Conservation (phyloP, 495 filamentous ascomycete genomes). For the Filosporella fistucella region DNA sequence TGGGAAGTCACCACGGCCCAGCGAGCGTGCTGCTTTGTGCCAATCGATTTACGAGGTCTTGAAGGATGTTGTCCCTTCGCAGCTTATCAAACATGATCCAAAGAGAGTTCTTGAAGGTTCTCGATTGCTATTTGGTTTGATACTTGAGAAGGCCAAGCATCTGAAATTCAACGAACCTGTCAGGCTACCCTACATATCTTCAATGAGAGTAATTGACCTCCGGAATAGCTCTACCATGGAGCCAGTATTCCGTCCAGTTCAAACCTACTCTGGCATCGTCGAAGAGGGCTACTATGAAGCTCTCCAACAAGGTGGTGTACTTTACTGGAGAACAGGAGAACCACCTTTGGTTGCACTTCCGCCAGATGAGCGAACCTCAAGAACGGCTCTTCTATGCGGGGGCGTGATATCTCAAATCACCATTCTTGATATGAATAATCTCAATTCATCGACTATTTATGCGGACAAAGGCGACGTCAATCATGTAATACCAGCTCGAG, state of each 20-base stretch:
- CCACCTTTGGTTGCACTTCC: background rate
- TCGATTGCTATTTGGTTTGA: conserved; percentile 27
- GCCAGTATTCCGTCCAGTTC: conserved; percentile 18
- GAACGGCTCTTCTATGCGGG: conserved; percentile 20
- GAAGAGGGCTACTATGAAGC: background rate
- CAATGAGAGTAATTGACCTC: conserved; percentile 24
- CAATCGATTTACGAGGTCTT: conserved; percentile 24
- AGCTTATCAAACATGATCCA: conserved; percentile 19
- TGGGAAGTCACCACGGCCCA: conserved; percentile 20
- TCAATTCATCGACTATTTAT: conserved; percentile 14
- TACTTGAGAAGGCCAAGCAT: conserved; percentile 27
- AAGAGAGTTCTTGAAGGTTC: conserved; percentile 26
- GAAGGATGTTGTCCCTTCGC: conserved; percentile 23
- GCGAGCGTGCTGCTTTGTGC: conserved; percentile 23
- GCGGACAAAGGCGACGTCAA: conserved; percentile 8
- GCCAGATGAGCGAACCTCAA: conserved; percentile 11
- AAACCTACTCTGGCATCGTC: conserved; percentile 25
- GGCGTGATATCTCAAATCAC: conserved; percentile 20
- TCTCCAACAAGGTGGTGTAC: conserved; percentile 11
- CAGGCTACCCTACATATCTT: conserved; percentile 17
- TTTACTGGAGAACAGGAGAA: conserved; percentile 19
- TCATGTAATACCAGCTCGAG: conserved; percentile 13
- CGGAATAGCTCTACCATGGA: conserved; percentile 26
- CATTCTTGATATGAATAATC: conserved; percentile 15
- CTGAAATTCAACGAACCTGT: conserved; percentile 19